Percentiles rank a stretch among this genome's conserved stretches.
Conservation (phyloP, 169 alveolate genomes). For the Plasmodium gaboni region DNA sequence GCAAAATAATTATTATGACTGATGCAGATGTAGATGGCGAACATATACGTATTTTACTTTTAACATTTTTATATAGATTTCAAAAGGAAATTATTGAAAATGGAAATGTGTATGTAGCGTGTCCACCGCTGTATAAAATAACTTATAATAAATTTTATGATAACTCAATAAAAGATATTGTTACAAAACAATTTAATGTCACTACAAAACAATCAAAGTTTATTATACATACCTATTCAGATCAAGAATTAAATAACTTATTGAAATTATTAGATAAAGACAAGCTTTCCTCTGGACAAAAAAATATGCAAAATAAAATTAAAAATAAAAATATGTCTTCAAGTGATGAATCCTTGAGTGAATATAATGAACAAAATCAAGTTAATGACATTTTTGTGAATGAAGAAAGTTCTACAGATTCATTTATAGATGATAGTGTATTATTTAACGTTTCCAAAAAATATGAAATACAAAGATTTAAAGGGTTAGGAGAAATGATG, state of each 20-base stretch:
- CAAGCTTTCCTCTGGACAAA: conserved; percentile 11
- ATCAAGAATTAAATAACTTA: conserved; percentile 30
- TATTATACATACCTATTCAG: conserved; percentile 76
- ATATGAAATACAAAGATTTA: conserved; percentile 84
- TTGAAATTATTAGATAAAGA: conserved; percentile 64
- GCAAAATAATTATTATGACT: conserved; percentile 86
- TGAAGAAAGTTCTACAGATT: not conserved
- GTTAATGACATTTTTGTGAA: not conserved
- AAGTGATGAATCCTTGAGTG: not conserved
- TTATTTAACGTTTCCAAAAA: conserved; percentile 57
- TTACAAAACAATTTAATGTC: conserved; percentile 67
- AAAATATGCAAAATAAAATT: not conserved
- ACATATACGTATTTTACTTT: conserved; percentile 84
- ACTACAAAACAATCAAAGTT: conserved; percentile 77
- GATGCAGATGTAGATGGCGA: conserved; percentile 92
- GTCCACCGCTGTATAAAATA: conserved; percentile 88
- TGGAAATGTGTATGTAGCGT: conserved; percentile 86
- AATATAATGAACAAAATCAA: not conserved
- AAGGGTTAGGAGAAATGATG: conserved; percentile 92
- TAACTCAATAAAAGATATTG: conserved; percentile 41
- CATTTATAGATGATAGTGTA: conserved; percentile 13
- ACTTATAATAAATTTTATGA: conserved; percentile 76
- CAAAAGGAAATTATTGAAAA: conserved; percentile 81
- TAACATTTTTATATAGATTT: conserved; percentile 84
- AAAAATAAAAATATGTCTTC: not conserved